These are phyloP conservation scores for Dryas drummondii DNA, from an alignment of 306 rosid genomes.

Conservation along the genomic window DNA sequence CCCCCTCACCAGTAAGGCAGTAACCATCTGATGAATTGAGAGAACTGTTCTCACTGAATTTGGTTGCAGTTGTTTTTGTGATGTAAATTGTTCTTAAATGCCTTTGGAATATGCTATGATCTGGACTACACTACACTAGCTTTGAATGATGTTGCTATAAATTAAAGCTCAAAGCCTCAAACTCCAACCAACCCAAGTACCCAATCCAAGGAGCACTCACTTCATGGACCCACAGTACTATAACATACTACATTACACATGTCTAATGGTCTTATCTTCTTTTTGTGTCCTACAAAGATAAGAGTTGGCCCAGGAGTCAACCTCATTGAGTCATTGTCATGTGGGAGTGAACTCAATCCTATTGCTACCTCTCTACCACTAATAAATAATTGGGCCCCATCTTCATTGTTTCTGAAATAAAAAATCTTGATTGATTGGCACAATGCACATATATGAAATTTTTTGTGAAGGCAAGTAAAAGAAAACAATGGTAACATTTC, in stretches of 20 bases:
- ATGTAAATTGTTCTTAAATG: conserved; percentile 19
- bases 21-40: too few relatives aligned
- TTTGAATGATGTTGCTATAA: too few relatives aligned
- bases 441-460: not conserved
- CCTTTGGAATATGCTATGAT: conserved; percentile 27
- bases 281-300: conserved; percentile 7
- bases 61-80: not conserved
- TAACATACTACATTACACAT: not conserved
- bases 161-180: too few relatives aligned
- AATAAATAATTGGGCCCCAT: not conserved
- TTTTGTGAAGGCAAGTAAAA: not conserved
- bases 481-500: not conserved
- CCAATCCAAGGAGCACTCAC: too few relatives aligned
- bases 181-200: too few relatives aligned
- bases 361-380: conserved; percentile 1
- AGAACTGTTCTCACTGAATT: too few relatives aligned
- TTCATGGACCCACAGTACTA: too few relatives aligned
- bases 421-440: not conserved
- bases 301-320: not conserved
- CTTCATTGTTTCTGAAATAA: not conserved
- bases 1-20: too few relatives aligned
- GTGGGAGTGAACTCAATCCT: conserved; percentile 1
- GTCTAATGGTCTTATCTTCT: not conserved
- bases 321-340: not conserved
- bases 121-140: conserved; percentile 2